Percentiles rank a stretch among this genome's conserved stretches.
These are phyloP conservation scores for Sporobolus alterniflorus DNA, from an alignment of 202 grass and related monocot genomes.

Conservation along the genomic window DNA sequence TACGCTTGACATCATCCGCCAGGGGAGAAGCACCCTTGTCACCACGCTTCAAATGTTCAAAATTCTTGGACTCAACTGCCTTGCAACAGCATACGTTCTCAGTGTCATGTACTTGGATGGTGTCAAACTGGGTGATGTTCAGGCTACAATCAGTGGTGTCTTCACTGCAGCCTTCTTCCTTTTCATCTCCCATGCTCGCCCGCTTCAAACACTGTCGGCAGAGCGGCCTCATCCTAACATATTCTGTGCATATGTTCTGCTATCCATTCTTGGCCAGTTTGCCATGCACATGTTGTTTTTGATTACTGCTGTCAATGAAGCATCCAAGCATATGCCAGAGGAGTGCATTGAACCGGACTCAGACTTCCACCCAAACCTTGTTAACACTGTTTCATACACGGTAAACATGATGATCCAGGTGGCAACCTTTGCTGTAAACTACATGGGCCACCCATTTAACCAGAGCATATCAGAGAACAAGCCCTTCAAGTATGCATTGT, in stretches of 20 bases:
- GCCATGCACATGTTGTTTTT: conserved; percentile 95
- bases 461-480: conserved; percentile 96
- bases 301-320: conserved; percentile 83
- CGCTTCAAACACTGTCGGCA: conserved; percentile 74
- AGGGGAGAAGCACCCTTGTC: conserved; percentile 93
- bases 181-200: conserved; percentile 96
- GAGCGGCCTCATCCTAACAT: conserved; percentile 94
- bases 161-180: conserved; percentile 99
- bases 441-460: conserved; percentile 98
- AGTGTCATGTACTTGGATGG: conserved; percentile 99
- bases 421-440: conserved; percentile 98
- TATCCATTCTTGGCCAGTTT: conserved; percentile 96
- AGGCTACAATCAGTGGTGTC: conserved; percentile 96
- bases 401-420: conserved; percentile 99
- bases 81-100: conserved; percentile 95
- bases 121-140: conserved; percentile 93
- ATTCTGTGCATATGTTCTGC: conserved; percentile 88
- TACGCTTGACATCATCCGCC: conserved; percentile 95
- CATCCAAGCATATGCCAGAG: conserved; percentile 92
- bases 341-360: conserved; percentile 98
- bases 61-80: conserved; percentile 99
- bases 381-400: conserved; percentile 99
- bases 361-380: conserved; percentile 93
- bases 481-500: conserved; percentile 89
- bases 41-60: conserved; percentile 99